Evolutionary conservation across 2,329 filamentous ascomycete species (phyloP), one percentile per base, ranked within the genome.

Genomic region (Fusarium decemcellulare): DNA sequence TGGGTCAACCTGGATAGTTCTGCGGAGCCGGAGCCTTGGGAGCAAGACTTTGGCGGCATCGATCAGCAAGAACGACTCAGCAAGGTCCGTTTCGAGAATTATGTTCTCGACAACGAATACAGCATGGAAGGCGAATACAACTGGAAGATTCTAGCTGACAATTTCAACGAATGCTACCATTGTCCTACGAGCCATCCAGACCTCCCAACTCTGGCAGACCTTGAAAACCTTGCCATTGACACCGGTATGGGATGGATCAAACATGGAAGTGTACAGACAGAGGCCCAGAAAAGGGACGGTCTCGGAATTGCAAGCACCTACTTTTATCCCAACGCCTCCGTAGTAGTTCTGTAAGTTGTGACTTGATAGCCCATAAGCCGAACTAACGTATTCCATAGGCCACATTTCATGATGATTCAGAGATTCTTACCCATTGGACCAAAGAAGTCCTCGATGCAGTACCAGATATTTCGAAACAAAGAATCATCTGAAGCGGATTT

Each of bases 81-180:
- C n/a, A 71, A 80, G 23, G 84, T 83, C 74, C 77, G 84, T 67
- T 85, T 83, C 61, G 80, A 82, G 1, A 78, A 23, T 5, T 90
- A 87, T 73, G 70, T 76, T 14, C 89, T 88, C 65, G 86, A 88
- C 68, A 85, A 88, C 72, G 75, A 76, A n/a, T 88, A 84, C 84
- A 81, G 86, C 63, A 84, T 87, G 82, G 81, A 85, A 36, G 84
- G 84, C 1, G 80, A 83, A 18, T 87, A 85, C 73, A 88, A 88
- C 77, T 89, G 87, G 87, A 88, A 89, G 78, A 84, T 84, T 16
- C 75, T 88, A 32, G 83, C 83, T 14, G 88, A 90, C 73, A 90
- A 90, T 78, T 90, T 88, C 79, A 90, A 91, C 72, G 88, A 88
- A 51, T 51, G 48, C 32, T 51, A 51, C 32, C 48, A 51, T 37